Base-by-base conservation (phyloP, 768 basidiomycete genomes). In the Rhizopogon sp. region DNA sequence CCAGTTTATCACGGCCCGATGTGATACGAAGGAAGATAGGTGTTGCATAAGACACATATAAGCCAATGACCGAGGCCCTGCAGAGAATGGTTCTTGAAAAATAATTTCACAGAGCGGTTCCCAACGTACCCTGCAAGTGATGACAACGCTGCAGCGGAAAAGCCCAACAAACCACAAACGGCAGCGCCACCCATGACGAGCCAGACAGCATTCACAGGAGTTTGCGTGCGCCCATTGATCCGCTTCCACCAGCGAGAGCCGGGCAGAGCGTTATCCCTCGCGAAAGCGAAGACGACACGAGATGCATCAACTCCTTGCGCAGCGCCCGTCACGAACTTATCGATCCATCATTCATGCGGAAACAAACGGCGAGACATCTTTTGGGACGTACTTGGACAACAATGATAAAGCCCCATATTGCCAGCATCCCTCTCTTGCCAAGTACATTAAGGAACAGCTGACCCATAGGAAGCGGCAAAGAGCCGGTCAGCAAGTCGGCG, bases 131-230 rank as follows among this genome's bases (percentile, higher is more conserved):
- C 85, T 3, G 86, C 86, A 22, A 87, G 77, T 25, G 86, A 87
- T 10, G 79, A 73, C 42, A 88, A 65, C 6, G 85, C 87, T 1
- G 87, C 75, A 40, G 64, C 63, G 5, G 84, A 86, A 67, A 88
- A 88, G 0, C 87, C 85, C 7, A 88, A 67, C 3, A 86, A 68
- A 9, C 86, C 86, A 42, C 81, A 83, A 29, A 88, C 58, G 3
- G 72, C 81, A 7, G 86, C 66, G 41, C 70, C 64, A 35, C 68
- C 66, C 71, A 88, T 84, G 25, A 88, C 87, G 43, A 88, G 74
- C 87, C 87, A 89, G 5, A 86, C 87, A 2, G 87, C 87, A 56
- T 88, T 82, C 11, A 88, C 85, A 0, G 87, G 87, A 6, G 87
- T 88, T 61, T 81, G 81, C 1, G 86, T 87, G 58, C 64, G 63